A percentile compares a stretch with the other conserved stretches of the same genome.
phyloP scores from a whole-genome alignment of 192 early-diverging fungal genomes.

The Umbelopsis isabellina region DNA sequence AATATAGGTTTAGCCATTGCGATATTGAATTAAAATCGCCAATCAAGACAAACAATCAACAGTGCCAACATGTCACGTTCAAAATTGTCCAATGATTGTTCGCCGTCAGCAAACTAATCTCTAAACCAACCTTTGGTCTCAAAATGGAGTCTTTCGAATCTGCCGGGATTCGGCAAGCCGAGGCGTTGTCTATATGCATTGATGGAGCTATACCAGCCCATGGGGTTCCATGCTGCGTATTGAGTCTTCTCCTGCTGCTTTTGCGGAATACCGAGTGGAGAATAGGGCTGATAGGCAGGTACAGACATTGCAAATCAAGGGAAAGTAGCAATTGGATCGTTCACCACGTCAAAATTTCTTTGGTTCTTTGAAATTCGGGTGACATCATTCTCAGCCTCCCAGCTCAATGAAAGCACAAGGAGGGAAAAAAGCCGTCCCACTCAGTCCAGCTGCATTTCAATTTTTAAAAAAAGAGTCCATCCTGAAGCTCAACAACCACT shows the following conservation, averaged over 20 bases:
- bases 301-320: conserved; percentile 23
- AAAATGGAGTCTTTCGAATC: conserved; percentile 78
- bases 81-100: conserved; percentile 6
- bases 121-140: conserved; percentile 73
- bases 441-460: no score
- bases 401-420: no score
- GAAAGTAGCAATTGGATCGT: conserved; percentile 8
- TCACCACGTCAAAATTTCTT: conserved; percentile 23
- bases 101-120: background rate
- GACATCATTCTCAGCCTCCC: conserved; percentile 20
- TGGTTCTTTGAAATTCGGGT: background rate
- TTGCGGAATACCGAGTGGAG: conserved; percentile 21
- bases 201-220: conserved; percentile 38
- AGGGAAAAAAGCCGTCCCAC: conserved; percentile 13
- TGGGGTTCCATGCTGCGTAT: conserved; percentile 35
- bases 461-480: no score
- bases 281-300: conserved; percentile 22
- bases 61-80: background rate
- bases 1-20: background rate
- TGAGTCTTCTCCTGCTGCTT: conserved; percentile 19
- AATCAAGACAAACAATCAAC: background rate
- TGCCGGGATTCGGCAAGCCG: conserved; percentile 79
- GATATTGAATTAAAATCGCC: background rate
- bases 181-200: conserved; percentile 46
- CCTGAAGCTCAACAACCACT: background rate